Evolutionary conservation across 169 alveolate genomes (phyloP).

Genomic region (Plasmodium chabaudi): DNA sequence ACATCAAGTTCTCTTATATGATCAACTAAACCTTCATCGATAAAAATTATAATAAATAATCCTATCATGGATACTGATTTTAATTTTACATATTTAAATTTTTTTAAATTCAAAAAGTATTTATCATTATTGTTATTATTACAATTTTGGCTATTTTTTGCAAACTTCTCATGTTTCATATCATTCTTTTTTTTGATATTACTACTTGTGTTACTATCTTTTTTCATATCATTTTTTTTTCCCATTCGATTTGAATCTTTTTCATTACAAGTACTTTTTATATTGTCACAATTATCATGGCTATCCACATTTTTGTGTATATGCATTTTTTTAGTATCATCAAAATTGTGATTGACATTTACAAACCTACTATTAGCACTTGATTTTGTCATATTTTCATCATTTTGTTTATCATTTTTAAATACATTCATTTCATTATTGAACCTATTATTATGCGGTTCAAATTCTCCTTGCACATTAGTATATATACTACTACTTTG

Average conservation of each 20-base stretch:
- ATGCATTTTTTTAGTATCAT: too few species aligned
- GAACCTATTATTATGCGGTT: too few species aligned
- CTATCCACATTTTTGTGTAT: neutral
- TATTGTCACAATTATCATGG: neutral
- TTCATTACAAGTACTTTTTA: neutral
- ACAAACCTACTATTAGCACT: too few species aligned
- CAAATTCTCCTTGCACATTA: too few species aligned
- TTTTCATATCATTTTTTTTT: neutral
- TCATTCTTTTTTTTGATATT: neutral
- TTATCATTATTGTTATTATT: neutral
- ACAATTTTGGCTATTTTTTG: constrained; percentile 4
- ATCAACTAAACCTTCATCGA: constrained; percentile 81
- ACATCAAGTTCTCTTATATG: constrained; percentile 83
- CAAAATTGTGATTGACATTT: too few species aligned
- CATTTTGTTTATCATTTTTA: too few species aligned
- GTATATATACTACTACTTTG: too few species aligned
- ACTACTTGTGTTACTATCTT: neutral
- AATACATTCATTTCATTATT: too few species aligned
- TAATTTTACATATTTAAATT: constrained; percentile 77
- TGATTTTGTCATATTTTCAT: too few species aligned
- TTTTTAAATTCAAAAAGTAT: constrained; percentile 55
- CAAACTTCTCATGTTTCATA: neutral
- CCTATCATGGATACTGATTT: constrained; percentile 90
- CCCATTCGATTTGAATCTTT: neutral
- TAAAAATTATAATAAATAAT: constrained; percentile 84